Base-by-base conservation (phyloP, 2,329 filamentous ascomycete species). In the Aspergillus amoenus region DNA sequence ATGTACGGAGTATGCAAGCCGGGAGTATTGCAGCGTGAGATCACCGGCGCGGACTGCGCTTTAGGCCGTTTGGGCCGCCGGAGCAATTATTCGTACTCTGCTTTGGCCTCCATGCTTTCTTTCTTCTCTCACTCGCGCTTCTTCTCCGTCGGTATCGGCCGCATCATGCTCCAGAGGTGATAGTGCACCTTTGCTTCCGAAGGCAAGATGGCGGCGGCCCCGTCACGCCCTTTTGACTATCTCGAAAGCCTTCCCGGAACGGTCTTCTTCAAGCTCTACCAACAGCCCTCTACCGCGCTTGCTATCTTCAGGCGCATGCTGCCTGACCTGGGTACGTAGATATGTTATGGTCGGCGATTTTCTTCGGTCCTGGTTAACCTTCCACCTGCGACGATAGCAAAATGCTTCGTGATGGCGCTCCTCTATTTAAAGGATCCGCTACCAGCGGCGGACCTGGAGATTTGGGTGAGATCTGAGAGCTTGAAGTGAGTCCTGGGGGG, bases 231-330 rank as follows among this genome's bases (percentile, higher is more conserved):
- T 55, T 90, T 93, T 72, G 93, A 97, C 72, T 97, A 96, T 77
- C 88, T 97, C 73, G 93, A 97, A 82, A 87, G 88, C 73, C 88
- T 96, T 69, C 90, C 90, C 49, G 91, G 93, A 62, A 91, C 90
- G 42, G 95, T 91, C 37, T 96, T 97, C 75, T 86, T 87, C 72
- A 89, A 91, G 75, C 84, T 99, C 45, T 99, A 99, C 81, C 89
- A 93, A 78, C 93, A 97, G 80, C 94, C 94, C 30, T 96, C 93
- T 42, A 96, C 94, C 1, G 90, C 93, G 39, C 86, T 99, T 64
- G 94, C 94, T 64, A 93, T 99, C 69, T 97, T 97, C 74, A 87
- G 94, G 65, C 93, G 94, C 78, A 97, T 99, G 92, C 84, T 99
- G 57, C 91, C 94, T 57, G 90, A 95, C 70, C 79, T 97, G 60